A percentile compares a stretch with the other conserved stretches of the same genome.
These are phyloP conservation scores for Globisporangium uncinulatum DNA, from an alignment of 352 stramenopile genomes.

Conservation along the genomic window DNA sequence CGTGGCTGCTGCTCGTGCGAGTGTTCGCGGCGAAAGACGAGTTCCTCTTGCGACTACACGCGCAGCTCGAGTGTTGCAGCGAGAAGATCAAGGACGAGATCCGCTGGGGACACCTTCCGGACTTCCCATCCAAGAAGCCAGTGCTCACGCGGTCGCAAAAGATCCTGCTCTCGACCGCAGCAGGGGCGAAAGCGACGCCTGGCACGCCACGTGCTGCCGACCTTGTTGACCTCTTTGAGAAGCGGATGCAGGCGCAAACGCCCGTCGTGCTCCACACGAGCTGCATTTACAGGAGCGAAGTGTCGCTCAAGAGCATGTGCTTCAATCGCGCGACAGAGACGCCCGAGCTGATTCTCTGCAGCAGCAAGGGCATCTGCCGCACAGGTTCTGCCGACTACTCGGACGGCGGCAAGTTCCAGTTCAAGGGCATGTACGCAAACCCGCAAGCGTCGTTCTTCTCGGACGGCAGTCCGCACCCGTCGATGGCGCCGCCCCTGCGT, in stretches of 20 bases:
- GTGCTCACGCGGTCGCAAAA: constrained; percentile 64
- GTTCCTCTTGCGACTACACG: constrained; percentile 60
- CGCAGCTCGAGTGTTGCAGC: constrained; percentile 61
- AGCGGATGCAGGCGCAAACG: constrained; percentile 32
- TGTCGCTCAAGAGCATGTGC: constrained; percentile 79
- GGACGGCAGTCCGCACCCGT: constrained; percentile 10
- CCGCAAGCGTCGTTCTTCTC: constrained; percentile 37
- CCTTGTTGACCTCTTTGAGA: constrained; percentile 54
- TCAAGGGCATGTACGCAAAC: constrained; percentile 70
- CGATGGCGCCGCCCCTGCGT: constrained; percentile 19
- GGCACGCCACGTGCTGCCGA: constrained; percentile 34
- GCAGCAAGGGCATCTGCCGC: constrained; percentile 68
- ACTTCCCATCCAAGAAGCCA: constrained; percentile 54
- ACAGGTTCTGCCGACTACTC: constrained; percentile 61
- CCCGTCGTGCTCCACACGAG: constrained; percentile 36
- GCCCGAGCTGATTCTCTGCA: constrained; percentile 66
- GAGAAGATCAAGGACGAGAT: constrained; percentile 76
- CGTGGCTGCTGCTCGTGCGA: constrained; percentile 68
- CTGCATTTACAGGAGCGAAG: constrained; percentile 76
- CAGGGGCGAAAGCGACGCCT: constrained; percentile 21
- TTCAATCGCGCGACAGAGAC: constrained; percentile 61
- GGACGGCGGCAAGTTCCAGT: constrained; percentile 69
- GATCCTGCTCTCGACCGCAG: constrained; percentile 41
- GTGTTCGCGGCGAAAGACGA: constrained; percentile 71
- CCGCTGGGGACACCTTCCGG: constrained; percentile 61